phyloP scores from a whole-genome alignment of 2,329 filamentous ascomycete species.

The Aphanocladium album region DNA sequence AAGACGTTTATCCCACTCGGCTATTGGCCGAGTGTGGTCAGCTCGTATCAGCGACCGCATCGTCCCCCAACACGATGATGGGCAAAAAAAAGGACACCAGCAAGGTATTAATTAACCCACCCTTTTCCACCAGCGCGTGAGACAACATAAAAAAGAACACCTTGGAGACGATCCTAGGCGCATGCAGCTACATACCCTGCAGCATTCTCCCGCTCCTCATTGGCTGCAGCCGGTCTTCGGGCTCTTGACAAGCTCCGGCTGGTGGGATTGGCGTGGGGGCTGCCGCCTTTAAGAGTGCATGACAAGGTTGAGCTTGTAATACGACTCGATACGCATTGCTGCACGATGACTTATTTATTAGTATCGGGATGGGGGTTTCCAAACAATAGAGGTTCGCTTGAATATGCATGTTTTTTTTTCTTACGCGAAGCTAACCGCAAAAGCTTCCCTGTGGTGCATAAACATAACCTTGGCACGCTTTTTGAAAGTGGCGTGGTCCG shows the following conservation, averaged over 20 bases:
- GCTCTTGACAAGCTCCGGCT: conserved; percentile 23
- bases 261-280: background rate
- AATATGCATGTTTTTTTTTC: background rate
- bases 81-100: no score
- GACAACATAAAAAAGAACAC: background rate
- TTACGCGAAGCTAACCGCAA: background rate
- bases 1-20: background rate
- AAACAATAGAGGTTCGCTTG: background rate
- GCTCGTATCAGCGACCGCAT: background rate
- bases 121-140: background rate
- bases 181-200: background rate
- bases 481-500: background rate
- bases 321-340: background rate
- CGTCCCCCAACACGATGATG: no score
- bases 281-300: background rate
- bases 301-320: background rate
- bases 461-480: background rate
- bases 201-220: background rate
- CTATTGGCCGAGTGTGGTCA: background rate
- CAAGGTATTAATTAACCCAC: background rate
- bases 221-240: conserved; percentile 23
- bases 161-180: background rate
- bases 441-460: no score
- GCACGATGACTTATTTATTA: background rate
- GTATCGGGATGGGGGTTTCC: background rate